phyloP scores from a whole-genome alignment of 495 filamentous ascomycete genomes.

The Talaromyces wortmannii region DNA sequence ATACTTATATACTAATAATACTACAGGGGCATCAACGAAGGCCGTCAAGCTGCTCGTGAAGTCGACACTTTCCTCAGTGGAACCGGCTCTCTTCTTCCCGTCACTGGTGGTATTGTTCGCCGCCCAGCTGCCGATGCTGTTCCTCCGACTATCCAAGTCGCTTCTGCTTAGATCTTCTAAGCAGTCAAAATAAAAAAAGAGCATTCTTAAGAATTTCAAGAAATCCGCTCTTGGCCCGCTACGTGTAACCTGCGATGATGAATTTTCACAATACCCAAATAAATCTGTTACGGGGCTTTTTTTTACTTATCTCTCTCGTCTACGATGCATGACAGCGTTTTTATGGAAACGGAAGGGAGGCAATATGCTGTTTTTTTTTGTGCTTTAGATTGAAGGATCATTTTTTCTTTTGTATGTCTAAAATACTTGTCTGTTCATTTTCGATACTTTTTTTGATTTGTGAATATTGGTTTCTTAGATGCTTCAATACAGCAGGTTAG shows the following conservation, averaged over 20 bases:
- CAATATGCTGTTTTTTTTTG: background rate
- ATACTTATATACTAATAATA: slow-evolving; percentile 9
- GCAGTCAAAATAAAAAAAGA: background rate
- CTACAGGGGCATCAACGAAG: slow-evolving; percentile 96
- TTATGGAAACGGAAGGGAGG: background rate
- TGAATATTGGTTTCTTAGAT: background rate
- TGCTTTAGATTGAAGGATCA: background rate
- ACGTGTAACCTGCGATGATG: background rate
- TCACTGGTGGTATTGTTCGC: slow-evolving; percentile 93
- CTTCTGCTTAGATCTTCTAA: slow-evolving; percentile 14
- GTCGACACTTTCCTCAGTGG: slow-evolving; percentile 85
- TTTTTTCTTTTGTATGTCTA: background rate
- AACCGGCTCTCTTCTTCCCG: slow-evolving; percentile 69
- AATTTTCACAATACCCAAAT: background rate
- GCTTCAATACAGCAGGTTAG: background rate
- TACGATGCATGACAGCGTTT: background rate
- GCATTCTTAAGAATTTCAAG: background rate
- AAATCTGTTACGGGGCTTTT: background rate
- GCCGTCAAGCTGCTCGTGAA: slow-evolving; percentile 87
- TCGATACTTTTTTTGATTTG: background rate
- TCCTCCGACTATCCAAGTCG: slow-evolving; percentile 19
- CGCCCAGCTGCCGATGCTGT: slow-evolving; percentile 53
- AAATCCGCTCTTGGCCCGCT: background rate
- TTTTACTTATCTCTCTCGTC: background rate
- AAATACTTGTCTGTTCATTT: background rate